These are phyloP conservation scores for Platismatia glauca DNA, from an alignment of 495 filamentous ascomycete genomes.

Conservation along the genomic window DNA sequence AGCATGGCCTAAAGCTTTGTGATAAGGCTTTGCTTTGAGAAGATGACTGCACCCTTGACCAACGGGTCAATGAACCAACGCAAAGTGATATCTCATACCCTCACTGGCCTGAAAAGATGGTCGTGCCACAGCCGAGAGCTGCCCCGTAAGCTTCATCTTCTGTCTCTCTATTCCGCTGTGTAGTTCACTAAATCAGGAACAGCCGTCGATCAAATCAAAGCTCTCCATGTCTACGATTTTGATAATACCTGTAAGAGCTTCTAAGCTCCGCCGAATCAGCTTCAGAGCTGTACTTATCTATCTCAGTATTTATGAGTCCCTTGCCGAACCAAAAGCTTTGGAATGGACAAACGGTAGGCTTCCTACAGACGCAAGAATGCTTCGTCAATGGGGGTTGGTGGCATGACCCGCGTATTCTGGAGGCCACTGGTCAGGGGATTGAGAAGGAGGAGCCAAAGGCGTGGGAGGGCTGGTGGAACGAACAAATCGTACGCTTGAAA, in stretches of 20 bases:
- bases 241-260: slow-evolving; percentile 76
- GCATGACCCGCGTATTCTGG: slow-evolving; percentile 82
- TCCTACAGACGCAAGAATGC: slow-evolving; percentile 61
- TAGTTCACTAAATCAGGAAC: slow-evolving; percentile 15
- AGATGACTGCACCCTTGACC: slow-evolving; percentile 11
- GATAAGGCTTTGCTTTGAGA: not conserved
- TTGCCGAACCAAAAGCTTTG: slow-evolving; percentile 85
- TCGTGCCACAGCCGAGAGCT: slow-evolving; percentile 64
- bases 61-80: slow-evolving; percentile 16
- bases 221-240: slow-evolving; percentile 95
- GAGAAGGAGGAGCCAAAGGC: slow-evolving; percentile 73
- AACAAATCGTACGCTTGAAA: slow-evolving; percentile 56
- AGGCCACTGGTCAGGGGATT: slow-evolving; percentile 74
- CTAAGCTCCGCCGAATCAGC: not conserved
- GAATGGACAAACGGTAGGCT: slow-evolving; percentile 65
- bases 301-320: slow-evolving; percentile 76
- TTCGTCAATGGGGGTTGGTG: slow-evolving; percentile 93
- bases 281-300: not conserved
- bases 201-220: slow-evolving; percentile 59
- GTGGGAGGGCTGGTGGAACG: slow-evolving; percentile 98
- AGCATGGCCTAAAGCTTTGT: not conserved
- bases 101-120: slow-evolving; percentile 73
- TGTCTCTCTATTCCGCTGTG: slow-evolving; percentile 13
- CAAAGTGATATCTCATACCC: slow-evolving; percentile 41
- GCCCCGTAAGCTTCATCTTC: slow-evolving; percentile 40